Evolutionary conservation across 495 filamentous ascomycete genomes (phyloP), one percentile per base, ranked within the genome.

Genomic region (Parathielavia appendiculata): DNA sequence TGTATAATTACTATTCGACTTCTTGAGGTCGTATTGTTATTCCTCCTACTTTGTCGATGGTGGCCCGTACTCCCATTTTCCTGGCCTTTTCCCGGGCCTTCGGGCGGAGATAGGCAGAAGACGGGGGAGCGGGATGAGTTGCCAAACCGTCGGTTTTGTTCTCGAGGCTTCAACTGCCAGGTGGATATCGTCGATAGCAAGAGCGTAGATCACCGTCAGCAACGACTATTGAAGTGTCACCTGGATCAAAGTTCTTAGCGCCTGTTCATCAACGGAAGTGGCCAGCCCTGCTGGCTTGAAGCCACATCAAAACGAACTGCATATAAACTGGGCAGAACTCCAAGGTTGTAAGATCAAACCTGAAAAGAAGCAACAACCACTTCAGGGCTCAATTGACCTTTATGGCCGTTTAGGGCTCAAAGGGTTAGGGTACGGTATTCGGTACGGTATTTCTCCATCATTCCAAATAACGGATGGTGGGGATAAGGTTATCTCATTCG

Each of bases 1-100:
- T 71, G 68, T 72, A 69, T 72, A 72, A 72, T 72, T 72, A 66
- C 48, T 66, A 69, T 66, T 66, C 56, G 44, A 40, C 10, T 1
- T 12, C 60, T 43, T 45, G 5, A 14, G 8, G 30, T 35, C 17
- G 52, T 5, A n/a, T 45, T 30, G 45, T 30, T 20, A 34, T 34
- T 45, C 45, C 16, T 19, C 19, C 34, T 36, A n/a, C n/a, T 16
- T 43, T 30, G 14, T 35, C 32, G 17, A 23, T 52, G 8, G 9
- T 35, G 58, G 10, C 48, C 48, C 59, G 48, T 48, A 22, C 16
- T 9, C 9, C 43, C n/a, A n/a, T 8, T 35, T 41, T n/a, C n/a
- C 7, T 30, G 2, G 12, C 9, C 11, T 16, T 17, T 32, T 17
- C 30, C 13, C 12, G 36, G 32, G 6, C 22, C n/a, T 9, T 22